Evolutionary conservation across 768 basidiomycete genomes (phyloP).

Genomic region (Lyophyllum atratum): DNA sequence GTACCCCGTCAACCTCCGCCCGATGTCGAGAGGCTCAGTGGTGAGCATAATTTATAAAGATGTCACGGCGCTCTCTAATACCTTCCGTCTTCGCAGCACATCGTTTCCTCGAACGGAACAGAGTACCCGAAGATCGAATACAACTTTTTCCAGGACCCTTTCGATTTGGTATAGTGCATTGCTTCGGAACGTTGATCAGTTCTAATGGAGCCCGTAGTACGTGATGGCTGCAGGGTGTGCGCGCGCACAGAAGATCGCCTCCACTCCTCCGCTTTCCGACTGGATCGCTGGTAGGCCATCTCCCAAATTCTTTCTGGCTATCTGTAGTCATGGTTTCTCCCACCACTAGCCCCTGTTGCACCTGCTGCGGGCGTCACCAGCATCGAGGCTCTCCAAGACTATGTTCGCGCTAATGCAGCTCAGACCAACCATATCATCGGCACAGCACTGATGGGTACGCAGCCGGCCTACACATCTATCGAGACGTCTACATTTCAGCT

Average conservation of each 20-base stretch:
- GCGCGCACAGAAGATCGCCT: background rate
- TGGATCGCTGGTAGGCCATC: background rate
- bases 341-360: background rate
- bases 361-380: background rate
- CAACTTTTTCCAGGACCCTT: constrained; percentile 6
- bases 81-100: background rate
- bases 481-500: background rate
- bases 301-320: no score
- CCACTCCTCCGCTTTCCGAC: constrained; percentile 1
- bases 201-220: background rate
- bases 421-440: constrained; percentile 2
- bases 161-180: background rate
- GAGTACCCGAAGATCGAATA: constrained; percentile 2
- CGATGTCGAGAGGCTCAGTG: background rate
- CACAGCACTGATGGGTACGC: background rate
- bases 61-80: background rate
- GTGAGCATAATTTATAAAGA: background rate
- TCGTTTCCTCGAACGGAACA: background rate
- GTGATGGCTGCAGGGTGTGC: constrained; percentile 1
- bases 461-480: background rate
- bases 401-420: background rate
- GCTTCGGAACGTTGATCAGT: background rate
- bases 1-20: constrained; percentile 4
- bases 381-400: background rate
- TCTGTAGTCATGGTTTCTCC: background rate